Conservation (phyloP, 1,139 yeast genomes). For the Saccharomyces hybrid region DNA sequence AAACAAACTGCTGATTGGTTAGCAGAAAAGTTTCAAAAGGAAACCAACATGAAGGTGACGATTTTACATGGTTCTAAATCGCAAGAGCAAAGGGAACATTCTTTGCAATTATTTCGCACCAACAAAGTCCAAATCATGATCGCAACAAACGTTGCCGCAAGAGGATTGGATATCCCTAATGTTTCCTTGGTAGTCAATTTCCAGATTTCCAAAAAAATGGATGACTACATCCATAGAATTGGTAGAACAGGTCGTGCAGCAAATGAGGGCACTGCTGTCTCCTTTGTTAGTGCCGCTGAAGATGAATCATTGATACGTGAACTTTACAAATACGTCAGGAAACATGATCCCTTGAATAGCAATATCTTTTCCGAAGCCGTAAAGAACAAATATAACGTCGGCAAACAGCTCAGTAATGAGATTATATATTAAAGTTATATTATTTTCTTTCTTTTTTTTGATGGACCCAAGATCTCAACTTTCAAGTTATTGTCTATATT, state of each 20-base stretch:
- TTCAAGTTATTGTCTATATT: slow-evolving; percentile 1
- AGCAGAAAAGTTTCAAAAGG: slow-evolving; percentile 39
- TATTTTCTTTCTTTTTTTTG: not conserved
- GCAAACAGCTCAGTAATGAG: slow-evolving; percentile 9
- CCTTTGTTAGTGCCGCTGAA: slow-evolving; percentile 54
- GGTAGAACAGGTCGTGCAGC: slow-evolving; percentile 98
- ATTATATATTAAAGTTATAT: slow-evolving; percentile 12
- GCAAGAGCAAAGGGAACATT: slow-evolving; percentile 81
- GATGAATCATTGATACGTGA: slow-evolving; percentile 49
- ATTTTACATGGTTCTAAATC: slow-evolving; percentile 80
- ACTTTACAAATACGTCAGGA: slow-evolving; percentile 30
- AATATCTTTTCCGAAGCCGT: slow-evolving; percentile 17
- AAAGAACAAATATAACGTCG: slow-evolving; percentile 14
- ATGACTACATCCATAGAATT: slow-evolving; percentile 83
- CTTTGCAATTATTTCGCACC: slow-evolving; percentile 74
- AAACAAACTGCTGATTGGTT: slow-evolving; percentile 65
- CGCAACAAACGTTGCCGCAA: slow-evolving; percentile 98
- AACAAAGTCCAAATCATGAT: slow-evolving; percentile 90
- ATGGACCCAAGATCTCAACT: not conserved
- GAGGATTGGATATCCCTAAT: slow-evolving; percentile 91
- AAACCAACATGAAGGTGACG: slow-evolving; percentile 44
- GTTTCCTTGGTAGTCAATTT: slow-evolving; percentile 79
- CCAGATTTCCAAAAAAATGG: slow-evolving; percentile 72
- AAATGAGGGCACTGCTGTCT: slow-evolving; percentile 60
- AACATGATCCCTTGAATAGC: slow-evolving; percentile 13